phyloP scores from a whole-genome alignment of 257 asterid genomes.

The Solanum arcanum region DNA sequence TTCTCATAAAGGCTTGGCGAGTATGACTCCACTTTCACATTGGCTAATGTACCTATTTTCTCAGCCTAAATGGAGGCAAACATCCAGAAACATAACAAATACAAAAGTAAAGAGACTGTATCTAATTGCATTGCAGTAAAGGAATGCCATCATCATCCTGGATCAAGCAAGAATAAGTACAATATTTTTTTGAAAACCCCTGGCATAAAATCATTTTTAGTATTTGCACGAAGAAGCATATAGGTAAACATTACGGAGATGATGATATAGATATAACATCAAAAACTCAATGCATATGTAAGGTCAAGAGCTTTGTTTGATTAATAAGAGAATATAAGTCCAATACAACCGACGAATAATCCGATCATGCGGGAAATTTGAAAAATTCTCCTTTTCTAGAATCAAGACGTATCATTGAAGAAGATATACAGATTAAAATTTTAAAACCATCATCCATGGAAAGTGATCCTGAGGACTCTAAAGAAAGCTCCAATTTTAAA shows the following conservation, averaged over 20 bases:
- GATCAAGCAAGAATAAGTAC: background rate
- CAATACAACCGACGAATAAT: slow-evolving; percentile 23
- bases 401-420: slow-evolving; percentile 25
- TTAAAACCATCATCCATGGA: slow-evolving; percentile 27
- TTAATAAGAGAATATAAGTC: slow-evolving; percentile 25
- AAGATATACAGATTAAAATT: slow-evolving; percentile 25
- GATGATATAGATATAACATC: slow-evolving; percentile 15
- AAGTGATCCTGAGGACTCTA: slow-evolving; percentile 35
- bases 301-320: slow-evolving; percentile 33
- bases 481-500: slow-evolving; percentile 31
- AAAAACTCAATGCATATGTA: slow-evolving; percentile 22
- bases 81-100: too few species aligned
- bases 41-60: too few species aligned
- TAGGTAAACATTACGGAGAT: slow-evolving; percentile 19
- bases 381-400: slow-evolving; percentile 23
- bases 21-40: too few species aligned
- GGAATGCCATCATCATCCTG: too few species aligned
- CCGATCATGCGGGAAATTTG: slow-evolving; percentile 25
- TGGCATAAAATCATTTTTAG: slow-evolving; percentile 8
- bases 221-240: slow-evolving; percentile 12
- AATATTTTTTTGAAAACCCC: slow-evolving; percentile 22
- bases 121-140: too few species aligned
- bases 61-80: too few species aligned
- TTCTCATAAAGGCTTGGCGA: too few species aligned
- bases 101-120: too few species aligned